Evolutionary conservation across 2,329 filamentous ascomycete species (phyloP), one percentile per base, ranked within the genome.

Genomic region (Fusarium staphyleae): DNA sequence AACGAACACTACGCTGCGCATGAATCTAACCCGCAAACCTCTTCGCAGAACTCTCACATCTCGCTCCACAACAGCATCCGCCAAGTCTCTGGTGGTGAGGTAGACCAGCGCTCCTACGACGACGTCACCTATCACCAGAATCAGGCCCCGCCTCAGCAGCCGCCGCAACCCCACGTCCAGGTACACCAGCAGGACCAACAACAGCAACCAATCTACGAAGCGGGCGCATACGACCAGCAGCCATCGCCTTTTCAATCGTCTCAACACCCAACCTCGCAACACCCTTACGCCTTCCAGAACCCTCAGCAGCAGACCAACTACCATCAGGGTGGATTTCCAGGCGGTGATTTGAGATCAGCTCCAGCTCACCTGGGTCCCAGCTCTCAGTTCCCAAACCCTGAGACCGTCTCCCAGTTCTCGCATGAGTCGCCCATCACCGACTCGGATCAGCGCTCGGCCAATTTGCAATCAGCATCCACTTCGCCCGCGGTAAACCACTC

Each of bases 351-450:
- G 52, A 74, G 68, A 45, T 61, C 70, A 33, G 69, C 69, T 54
- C 66, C 72, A n/a, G 69, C 69, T 32, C 72, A 76, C 47, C 66
- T 74, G 45, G 70, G 63, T 57, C 72, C 61, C 52, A 63, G 57
- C 50, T 39, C 50, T 50, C 71, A 57, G 47, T 69, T 69, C 44
- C 73, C 70, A 49, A 86, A 85, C 65, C 73, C 82, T 22, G 85
- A 87, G 69, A 85, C 84, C 5, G 71, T 84, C 30, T 87, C 84
- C 6, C 84, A 87, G 70, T 69, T 85, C 62, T 87, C 85, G 67
- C 79, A 82, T 76, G 85, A 87, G 53, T 86, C 84, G 28, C 80
- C 80, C 29, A 69, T 78, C 14, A 74, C 76, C 34, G 83, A 85
- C 57, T 74, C 75, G 32, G 81, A 83, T 54, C 70, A 72, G 55